Evolutionary conservation across 768 basidiomycete genomes (phyloP).

Genomic region (Tephrocybe sp.): DNA sequence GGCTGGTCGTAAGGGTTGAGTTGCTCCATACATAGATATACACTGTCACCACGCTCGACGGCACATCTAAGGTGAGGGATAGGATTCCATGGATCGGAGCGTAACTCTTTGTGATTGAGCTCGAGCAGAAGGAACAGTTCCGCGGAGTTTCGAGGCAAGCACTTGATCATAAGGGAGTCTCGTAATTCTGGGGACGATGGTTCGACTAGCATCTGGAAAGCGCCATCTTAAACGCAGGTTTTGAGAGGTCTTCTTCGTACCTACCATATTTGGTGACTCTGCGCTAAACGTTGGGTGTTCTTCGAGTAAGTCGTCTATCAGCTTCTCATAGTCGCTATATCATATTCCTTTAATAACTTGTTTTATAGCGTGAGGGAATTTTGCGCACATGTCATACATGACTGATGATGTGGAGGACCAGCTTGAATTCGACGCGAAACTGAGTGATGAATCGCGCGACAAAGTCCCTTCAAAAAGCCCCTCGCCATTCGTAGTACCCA

Average conservation of each 20-base stretch:
- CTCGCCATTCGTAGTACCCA: conserved; percentile 25
- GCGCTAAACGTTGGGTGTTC: conserved; percentile 21
- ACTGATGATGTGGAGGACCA: conserved; percentile 29
- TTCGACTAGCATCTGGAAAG: conserved; percentile 31
- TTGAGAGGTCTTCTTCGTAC: not conserved
- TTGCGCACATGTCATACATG: conserved; percentile 29
- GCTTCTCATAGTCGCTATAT: conserved; percentile 30
- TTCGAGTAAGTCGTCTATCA: conserved; percentile 30
- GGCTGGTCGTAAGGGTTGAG: conserved; percentile 45
- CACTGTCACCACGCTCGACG: conserved; percentile 40
- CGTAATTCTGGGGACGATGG: conserved; percentile 23
- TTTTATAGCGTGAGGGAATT: not conserved
- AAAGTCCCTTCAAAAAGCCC: conserved; percentile 14
- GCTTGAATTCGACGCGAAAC: conserved; percentile 22
- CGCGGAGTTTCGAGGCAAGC: conserved; percentile 30
- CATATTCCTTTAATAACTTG: not conserved
- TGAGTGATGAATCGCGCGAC: conserved; percentile 20
- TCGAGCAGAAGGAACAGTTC: conserved; percentile 42
- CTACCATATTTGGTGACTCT: conserved; percentile 22
- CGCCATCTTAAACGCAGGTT: not conserved
- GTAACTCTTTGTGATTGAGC: conserved; percentile 42
- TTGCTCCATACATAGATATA: conserved; percentile 45
- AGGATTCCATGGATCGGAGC: conserved; percentile 57
- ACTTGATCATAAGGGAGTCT: conserved; percentile 41
- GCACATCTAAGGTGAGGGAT: conserved; percentile 45